Evolutionary conservation across 257 asterid species (phyloP).

Genomic region (Penstemon eatonii): DNA sequence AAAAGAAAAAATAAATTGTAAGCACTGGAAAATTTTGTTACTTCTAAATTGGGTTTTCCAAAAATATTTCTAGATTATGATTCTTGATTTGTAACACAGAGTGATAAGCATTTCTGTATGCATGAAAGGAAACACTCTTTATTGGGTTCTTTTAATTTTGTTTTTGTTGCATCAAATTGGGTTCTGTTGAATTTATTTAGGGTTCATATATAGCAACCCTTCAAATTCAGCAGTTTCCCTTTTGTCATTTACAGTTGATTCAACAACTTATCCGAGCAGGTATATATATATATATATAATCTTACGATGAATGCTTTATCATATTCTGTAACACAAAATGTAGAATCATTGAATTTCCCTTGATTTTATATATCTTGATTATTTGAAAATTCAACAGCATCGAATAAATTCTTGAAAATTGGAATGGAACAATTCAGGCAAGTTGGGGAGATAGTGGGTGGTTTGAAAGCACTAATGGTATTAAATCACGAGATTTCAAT

Average conservation of each 20-base stretch:
- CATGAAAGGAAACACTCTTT: not conserved
- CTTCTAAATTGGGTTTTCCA: too few species aligned
- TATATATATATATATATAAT: not conserved
- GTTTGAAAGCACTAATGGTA: conserved; percentile 71
- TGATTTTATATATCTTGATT: not conserved
- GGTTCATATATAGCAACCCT: conserved; percentile 35
- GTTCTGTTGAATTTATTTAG: conserved; percentile 41
- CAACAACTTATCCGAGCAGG: conserved; percentile 29
- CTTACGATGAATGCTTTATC: too few species aligned
- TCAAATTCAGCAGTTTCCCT: conserved; percentile 41
- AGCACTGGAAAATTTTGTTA: too few species aligned
- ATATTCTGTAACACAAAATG: not conserved
- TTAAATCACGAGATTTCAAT: conserved; percentile 71
- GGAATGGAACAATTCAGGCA: conserved; percentile 86
- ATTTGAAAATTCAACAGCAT: conserved; percentile 10
- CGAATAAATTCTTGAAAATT: not conserved
- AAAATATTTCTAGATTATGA: too few species aligned
- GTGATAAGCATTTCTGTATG: too few species aligned
- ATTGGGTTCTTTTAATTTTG: too few species aligned
- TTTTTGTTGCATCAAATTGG: conserved; percentile 19
- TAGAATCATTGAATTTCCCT: not conserved
- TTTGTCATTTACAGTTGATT: not conserved
- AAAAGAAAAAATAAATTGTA: not conserved
- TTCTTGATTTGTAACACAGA: too few species aligned
- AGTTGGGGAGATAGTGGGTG: conserved; percentile 80